phyloP scores from a whole-genome alignment of 106 monocot genomes.

The Narthecium ossifragum region DNA sequence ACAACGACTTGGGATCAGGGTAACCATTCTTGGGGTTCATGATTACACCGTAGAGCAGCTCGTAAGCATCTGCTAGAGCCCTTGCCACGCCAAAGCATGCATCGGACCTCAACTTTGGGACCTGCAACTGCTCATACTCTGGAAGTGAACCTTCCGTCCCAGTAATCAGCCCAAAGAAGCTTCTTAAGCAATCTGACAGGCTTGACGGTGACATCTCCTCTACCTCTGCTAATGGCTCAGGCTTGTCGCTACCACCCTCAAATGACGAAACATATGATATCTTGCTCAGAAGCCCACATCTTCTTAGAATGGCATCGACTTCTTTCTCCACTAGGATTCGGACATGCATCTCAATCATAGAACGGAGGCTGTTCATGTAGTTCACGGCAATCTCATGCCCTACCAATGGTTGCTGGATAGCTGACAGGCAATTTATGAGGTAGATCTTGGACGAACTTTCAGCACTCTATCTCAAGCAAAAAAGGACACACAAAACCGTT shows the following conservation, averaged over 20 bases:
- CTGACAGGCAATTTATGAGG: constrained; percentile 90
- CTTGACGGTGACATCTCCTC: constrained; percentile 39
- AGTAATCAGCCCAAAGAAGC: constrained; percentile 68
- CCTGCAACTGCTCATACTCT: constrained; percentile 89
- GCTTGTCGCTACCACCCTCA: constrained; percentile 7
- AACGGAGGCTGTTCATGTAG: constrained; percentile 38
- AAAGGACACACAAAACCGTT: background rate
- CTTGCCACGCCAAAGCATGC: constrained; percentile 45
- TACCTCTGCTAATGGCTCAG: constrained; percentile 32
- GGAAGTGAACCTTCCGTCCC: constrained; percentile 78
- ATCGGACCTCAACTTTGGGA: constrained; percentile 66
- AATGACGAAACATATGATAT: constrained; percentile 40
- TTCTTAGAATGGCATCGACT: constrained; percentile 54
- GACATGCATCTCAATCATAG: constrained; percentile 57
- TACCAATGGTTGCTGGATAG: constrained; percentile 72
- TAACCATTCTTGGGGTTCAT: constrained; percentile 64
- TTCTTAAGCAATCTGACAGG: constrained; percentile 54
- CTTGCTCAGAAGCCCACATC: constrained; percentile 59
- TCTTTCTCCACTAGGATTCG: constrained; percentile 60
- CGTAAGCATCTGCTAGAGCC: constrained; percentile 57
- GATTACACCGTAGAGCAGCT: constrained; percentile 56
- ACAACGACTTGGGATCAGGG: constrained; percentile 63
- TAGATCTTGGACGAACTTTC: constrained; percentile 76
- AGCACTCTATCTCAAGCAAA: constrained; percentile 32
- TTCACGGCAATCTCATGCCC: constrained; percentile 57